phyloP scores from a whole-genome alignment of 164 flowering plant genomes.

The Brasenia schreberi region DNA sequence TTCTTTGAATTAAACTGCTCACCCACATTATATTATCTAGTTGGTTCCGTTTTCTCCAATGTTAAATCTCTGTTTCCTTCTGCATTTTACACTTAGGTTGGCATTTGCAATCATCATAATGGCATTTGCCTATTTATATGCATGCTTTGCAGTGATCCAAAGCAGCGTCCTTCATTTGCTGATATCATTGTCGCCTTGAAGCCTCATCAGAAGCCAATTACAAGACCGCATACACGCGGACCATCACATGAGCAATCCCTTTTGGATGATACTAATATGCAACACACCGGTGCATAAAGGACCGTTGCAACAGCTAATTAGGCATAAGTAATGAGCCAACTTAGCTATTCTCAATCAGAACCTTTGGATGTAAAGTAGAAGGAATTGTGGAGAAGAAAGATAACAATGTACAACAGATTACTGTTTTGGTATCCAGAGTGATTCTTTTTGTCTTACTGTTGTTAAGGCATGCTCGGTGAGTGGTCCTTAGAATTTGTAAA shows the following conservation, averaged over 20 bases:
- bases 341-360: no score
- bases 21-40: background rate
- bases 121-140: background rate
- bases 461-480: no score
- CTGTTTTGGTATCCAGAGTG: no score
- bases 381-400: no score
- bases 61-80: background rate
- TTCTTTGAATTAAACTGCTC: background rate
- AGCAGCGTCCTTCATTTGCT: constrained; percentile 73
- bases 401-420: no score
- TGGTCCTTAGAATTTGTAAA: no score
- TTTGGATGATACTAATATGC: no score
- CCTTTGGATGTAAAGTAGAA: no score
- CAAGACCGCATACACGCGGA: constrained; percentile 12
- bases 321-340: no score
- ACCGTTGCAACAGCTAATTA: no score
- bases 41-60: background rate
- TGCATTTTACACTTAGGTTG: background rate
- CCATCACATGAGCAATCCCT: background rate
- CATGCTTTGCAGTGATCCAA: constrained; percentile 69
- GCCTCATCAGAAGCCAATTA: constrained; percentile 72
- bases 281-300: no score
- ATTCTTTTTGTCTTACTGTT: no score
- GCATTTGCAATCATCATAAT: background rate
- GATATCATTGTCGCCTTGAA: constrained; percentile 82